A percentile compares a stretch with the other conserved stretches of the same genome.
Evolutionary conservation across 306 rosid genomes (phyloP).

Genomic region (Quercus dentata): DNA sequence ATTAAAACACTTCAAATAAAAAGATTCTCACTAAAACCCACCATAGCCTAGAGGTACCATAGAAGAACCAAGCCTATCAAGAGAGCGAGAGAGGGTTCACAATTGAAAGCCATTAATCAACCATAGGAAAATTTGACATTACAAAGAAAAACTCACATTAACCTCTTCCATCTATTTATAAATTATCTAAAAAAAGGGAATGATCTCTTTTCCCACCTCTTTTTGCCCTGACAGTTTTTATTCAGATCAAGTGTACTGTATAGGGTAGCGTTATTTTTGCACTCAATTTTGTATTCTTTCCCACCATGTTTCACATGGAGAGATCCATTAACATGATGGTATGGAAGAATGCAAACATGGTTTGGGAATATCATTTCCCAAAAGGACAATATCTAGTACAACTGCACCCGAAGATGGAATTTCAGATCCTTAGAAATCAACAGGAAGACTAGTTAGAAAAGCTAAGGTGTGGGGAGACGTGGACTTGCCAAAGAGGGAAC

Average conservation of each 20-base stretch:
- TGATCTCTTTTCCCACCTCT: not conserved
- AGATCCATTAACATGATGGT: too few relatives aligned
- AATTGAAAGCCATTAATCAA: not conserved
- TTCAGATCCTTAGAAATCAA: slow-evolving; percentile 41
- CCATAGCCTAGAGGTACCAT: too few relatives aligned
- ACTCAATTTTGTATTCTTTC: too few relatives aligned
- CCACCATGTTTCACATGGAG: too few relatives aligned
- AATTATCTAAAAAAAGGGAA: not conserved
- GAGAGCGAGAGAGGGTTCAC: not conserved
- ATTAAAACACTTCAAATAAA: too few relatives aligned
- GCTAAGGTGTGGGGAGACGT: slow-evolving; percentile 75
- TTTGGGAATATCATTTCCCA: too few relatives aligned
- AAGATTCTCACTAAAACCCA: too few relatives aligned
- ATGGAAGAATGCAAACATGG: too few relatives aligned
- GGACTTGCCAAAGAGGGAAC: slow-evolving; percentile 89
- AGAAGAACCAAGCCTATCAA: not conserved
- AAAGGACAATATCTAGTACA: too few relatives aligned
- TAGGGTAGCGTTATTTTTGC: not conserved
- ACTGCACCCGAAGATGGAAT: not conserved
- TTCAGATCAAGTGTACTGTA: not conserved
- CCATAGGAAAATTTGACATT: not conserved
- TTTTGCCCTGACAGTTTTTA: not conserved
- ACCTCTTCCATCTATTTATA: not conserved
- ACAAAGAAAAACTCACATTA: not conserved
- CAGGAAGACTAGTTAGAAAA: slow-evolving; percentile 64